Evolutionary conservation across 768 basidiomycete genomes (phyloP).

Genomic region (Mycena indigotica): DNA sequence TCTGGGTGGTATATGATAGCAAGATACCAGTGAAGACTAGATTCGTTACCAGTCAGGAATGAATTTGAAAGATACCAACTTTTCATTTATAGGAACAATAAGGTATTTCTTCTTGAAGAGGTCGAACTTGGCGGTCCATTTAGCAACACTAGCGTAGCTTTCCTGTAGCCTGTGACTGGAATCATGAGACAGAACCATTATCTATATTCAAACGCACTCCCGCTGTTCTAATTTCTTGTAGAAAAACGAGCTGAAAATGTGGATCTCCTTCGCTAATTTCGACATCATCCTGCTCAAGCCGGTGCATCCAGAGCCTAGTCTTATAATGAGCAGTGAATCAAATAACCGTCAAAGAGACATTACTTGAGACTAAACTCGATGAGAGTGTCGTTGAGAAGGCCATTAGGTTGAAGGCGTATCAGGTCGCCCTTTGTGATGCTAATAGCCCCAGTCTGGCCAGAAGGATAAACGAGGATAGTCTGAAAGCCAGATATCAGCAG

Average conservation of each 20-base stretch:
- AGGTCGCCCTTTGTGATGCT: constrained; percentile 82
- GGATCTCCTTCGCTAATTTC: constrained; percentile 68
- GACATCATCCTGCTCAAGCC: constrained; percentile 57
- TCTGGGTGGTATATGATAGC: constrained; percentile 89
- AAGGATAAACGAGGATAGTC: constrained; percentile 80
- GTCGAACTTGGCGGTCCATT: constrained; percentile 91
- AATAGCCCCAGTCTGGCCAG: constrained; percentile 69
- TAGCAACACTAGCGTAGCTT: constrained; percentile 82
- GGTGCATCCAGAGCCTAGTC: constrained; percentile 68
- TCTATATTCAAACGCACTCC: constrained; percentile 42
- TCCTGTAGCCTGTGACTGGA: constrained; percentile 46
- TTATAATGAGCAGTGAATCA: constrained; percentile 6
- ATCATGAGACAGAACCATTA: constrained; percentile 4
- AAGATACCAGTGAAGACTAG: constrained; percentile 94
- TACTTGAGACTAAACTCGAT: constrained; percentile 96
- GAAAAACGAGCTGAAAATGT: constrained; percentile 97
- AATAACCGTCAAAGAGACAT: constrained; percentile 6
- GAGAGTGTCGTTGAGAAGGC: constrained; percentile 93
- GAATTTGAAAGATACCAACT: constrained; percentile 52
- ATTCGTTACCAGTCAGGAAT: neutral
- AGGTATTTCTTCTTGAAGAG: constrained; percentile 91
- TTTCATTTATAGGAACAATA: constrained; percentile 95
- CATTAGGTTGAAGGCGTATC: constrained; percentile 69
- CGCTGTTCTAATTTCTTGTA: constrained; percentile 89
- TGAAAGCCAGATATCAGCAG: neutral